Conservation (phyloP, 1,284 basidiomycete genomes). For the Ceratobasidium theobromae region DNA sequence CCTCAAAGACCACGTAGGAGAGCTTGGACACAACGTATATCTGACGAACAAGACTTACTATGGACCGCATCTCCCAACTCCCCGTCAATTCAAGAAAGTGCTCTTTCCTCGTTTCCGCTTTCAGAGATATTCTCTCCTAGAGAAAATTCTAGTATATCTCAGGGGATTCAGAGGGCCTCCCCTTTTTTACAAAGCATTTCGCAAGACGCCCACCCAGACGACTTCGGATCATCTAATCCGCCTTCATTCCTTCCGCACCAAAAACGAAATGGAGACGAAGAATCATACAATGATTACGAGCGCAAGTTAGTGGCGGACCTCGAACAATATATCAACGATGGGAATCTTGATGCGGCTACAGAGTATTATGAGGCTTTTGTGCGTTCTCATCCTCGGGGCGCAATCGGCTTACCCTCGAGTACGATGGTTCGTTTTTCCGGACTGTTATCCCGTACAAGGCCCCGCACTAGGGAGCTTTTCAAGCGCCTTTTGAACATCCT, state of each 20-base stretch:
- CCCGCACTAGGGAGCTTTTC: conserved; percentile 60
- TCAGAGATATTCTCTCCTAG: conserved; percentile 9
- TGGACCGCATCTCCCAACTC: conserved; percentile 20
- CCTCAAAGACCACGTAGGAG: neutral
- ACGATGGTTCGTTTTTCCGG: conserved; percentile 62
- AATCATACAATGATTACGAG: conserved; percentile 10
- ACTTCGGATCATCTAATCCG: conserved; percentile 23
- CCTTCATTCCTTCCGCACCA: conserved; percentile 25
- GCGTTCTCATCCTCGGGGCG: conserved; percentile 41
- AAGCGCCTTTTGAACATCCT: conserved; percentile 64
- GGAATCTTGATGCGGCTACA: conserved; percentile 7
- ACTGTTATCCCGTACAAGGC: conserved; percentile 53
- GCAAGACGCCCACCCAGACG: conserved; percentile 25
- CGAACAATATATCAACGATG: conserved; percentile 24
- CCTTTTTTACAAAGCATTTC: conserved; percentile 17
- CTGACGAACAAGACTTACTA: conserved; percentile 14
- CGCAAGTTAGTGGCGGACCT: conserved; percentile 18
- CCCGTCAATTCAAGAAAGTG: conserved; percentile 6
- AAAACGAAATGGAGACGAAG: conserved; percentile 7
- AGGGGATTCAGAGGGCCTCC: neutral
- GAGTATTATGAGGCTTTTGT: conserved; percentile 41
- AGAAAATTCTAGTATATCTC: neutral
- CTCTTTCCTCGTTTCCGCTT: conserved; percentile 29
- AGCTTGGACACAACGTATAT: conserved; percentile 12
- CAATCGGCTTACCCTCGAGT: conserved; percentile 48